A percentile compares a stretch with the other conserved stretches of the same genome.
Evolutionary conservation across 2,329 filamentous ascomycete genomes (phyloP).

Genomic region (Aspergillus sp.): DNA sequence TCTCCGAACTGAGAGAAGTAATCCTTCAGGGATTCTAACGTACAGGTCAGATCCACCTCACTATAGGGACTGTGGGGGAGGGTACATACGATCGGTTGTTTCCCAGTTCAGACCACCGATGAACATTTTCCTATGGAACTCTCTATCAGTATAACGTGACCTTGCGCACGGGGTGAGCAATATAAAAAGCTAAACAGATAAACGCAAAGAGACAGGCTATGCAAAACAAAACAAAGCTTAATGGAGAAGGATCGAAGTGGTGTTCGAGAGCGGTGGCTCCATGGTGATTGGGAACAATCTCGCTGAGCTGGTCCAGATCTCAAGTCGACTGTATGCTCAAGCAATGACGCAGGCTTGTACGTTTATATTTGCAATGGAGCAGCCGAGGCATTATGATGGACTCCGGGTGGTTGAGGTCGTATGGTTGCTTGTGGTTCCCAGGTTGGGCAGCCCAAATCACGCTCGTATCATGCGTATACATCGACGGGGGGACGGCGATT

Average conservation of each 20-base stretch:
- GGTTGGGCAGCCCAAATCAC: background rate
- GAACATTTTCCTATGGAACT: constrained; percentile 86
- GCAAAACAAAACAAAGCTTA: background rate
- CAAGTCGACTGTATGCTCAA: no score
- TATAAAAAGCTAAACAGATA: no score
- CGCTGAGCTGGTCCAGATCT: background rate
- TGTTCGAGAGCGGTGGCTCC: background rate
- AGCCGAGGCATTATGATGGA: background rate
- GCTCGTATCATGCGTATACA: constrained; percentile 12
- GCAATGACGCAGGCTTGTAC: no score
- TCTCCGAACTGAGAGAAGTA: constrained; percentile 99
- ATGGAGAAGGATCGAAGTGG: background rate
- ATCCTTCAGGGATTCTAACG: constrained; percentile 83
- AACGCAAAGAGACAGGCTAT: no score
- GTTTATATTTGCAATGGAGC: background rate
- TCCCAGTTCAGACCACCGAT: constrained; percentile 99
- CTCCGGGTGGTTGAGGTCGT: background rate
- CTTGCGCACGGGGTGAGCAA: background rate
- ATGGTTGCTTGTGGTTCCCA: background rate
- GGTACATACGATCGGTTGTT: constrained; percentile 85
- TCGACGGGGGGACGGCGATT: constrained; percentile 6
- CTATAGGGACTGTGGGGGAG: constrained; percentile 5
- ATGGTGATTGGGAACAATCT: background rate
- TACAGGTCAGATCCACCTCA: constrained; percentile 23
- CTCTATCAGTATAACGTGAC: constrained; percentile 29